A percentile compares a stretch with the other conserved stretches of the same genome.
Conservation (phyloP, 306 rosid genomes). For the Prunus padus region DNA sequence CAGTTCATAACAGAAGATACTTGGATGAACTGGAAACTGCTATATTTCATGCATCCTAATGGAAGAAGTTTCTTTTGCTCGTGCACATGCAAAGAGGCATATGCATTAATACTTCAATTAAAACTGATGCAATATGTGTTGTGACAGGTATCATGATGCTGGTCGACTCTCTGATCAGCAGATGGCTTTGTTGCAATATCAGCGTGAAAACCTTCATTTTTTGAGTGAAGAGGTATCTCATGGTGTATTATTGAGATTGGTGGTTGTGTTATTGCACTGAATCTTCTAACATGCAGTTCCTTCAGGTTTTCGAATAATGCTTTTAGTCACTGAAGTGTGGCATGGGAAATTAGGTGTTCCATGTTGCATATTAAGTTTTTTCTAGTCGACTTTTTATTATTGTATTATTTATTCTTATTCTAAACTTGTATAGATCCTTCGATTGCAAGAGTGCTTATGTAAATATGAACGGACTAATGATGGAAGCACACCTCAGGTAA, state of each 20-base stretch:
- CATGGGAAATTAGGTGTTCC: neutral
- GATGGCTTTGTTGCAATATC: conserved; percentile 99
- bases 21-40: neutral
- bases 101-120: neutral
- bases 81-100: neutral
- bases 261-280: conserved; percentile 1
- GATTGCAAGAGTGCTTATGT: conserved; percentile 85
- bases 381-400: neutral
- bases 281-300: neutral
- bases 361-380: neutral
- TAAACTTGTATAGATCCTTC: conserved; percentile 60
- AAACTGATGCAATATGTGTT: conserved; percentile 14
- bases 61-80: neutral
- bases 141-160: conserved; percentile 72
- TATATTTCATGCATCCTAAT: neutral
- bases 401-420: neutral
- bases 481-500: conserved; percentile 95
- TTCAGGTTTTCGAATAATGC: neutral
- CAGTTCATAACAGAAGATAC: neutral
- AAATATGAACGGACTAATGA: conserved; percentile 84
- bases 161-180: conserved; percentile 98
- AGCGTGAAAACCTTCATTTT: conserved; percentile 97
- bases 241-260: conserved; percentile 25
- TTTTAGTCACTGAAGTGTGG: neutral
- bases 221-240: conserved; percentile 88